phyloP scores from a whole-genome alignment of 768 basidiomycete species.

The Imleria badia region DNA sequence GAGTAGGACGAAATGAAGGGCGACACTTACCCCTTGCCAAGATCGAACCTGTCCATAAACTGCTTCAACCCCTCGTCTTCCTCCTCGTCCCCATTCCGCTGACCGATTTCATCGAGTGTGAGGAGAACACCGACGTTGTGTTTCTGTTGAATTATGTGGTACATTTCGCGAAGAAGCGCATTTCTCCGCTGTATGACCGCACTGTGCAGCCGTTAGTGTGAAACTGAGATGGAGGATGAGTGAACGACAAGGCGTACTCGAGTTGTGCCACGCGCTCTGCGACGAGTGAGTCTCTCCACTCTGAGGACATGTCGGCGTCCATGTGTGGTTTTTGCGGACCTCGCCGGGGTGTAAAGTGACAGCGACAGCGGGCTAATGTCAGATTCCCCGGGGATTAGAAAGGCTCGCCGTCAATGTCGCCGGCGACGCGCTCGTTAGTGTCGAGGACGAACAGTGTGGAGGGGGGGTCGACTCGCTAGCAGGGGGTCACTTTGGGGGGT shows the following conservation, averaged over 20 bases:
- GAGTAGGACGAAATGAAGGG: background rate
- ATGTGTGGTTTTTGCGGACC: conserved; percentile 1
- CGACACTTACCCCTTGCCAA: conserved; percentile 47
- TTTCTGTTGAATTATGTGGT: conserved; percentile 57
- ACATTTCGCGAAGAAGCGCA: conserved; percentile 72
- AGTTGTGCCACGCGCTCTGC: conserved; percentile 36
- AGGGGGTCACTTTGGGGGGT: conserved; percentile 14
- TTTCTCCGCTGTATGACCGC: conserved; percentile 63
- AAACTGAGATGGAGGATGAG: background rate
- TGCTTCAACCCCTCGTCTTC: conserved; percentile 39
- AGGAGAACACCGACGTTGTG: conserved; percentile 44
- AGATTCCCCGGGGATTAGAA: background rate
- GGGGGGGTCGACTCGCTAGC: conserved; percentile 7
- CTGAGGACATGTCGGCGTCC: conserved; percentile 23
- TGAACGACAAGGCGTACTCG: conserved; percentile 23
- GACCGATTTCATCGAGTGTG: conserved; percentile 37
- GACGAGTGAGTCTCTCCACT: conserved; percentile 36
- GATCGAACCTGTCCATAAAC: conserved; percentile 59
- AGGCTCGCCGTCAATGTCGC: background rate
- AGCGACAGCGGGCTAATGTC: background rate
- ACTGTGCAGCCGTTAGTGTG: conserved; percentile 35
- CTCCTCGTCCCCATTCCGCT: conserved; percentile 33
- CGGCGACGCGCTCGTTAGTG: conserved; percentile 8
- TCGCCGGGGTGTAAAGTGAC: background rate
- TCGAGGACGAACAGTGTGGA: background rate